Conservation (phyloP, 805 yeast species). For the Ogataea neopini region DNA sequence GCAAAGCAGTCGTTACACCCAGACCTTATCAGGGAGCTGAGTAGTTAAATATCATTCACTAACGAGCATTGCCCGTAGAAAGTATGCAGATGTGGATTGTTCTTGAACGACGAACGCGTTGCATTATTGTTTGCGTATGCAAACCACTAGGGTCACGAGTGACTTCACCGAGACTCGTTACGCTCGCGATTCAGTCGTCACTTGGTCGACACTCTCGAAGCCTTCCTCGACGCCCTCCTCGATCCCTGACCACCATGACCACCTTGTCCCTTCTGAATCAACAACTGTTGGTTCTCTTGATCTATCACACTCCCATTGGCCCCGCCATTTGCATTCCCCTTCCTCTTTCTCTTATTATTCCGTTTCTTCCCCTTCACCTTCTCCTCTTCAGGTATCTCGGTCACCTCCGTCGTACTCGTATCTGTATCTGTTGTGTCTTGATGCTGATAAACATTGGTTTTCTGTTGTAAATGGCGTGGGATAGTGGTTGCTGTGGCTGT, state of each 20-base stretch:
- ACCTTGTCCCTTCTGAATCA: background rate
- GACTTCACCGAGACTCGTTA: background rate
- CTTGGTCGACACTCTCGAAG: background rate
- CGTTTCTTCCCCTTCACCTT: background rate
- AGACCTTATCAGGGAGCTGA: no score
- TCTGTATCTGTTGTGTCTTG: background rate
- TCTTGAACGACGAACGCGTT: no score
- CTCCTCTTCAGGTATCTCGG: background rate
- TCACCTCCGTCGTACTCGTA: background rate
- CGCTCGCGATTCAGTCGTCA: background rate
- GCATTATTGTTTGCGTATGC: no score
- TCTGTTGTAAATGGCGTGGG: constrained; percentile 6
- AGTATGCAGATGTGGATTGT: no score
- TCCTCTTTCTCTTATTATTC: background rate
- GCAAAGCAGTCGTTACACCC: background rate
- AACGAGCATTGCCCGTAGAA: no score
- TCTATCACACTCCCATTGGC: no score
- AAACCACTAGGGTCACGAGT: no score
- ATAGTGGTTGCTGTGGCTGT: no score
- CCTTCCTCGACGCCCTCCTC: background rate
- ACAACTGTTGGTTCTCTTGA: background rate
- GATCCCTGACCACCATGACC: no score
- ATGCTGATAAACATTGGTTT: constrained; percentile 3
- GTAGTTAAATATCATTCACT: no score
- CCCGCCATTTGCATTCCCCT: background rate